Percentiles rank a stretch among this genome's conserved stretches.
Evolutionary conservation across 331 rosid species (phyloP).

Genomic region (Malus hybrid): DNA sequence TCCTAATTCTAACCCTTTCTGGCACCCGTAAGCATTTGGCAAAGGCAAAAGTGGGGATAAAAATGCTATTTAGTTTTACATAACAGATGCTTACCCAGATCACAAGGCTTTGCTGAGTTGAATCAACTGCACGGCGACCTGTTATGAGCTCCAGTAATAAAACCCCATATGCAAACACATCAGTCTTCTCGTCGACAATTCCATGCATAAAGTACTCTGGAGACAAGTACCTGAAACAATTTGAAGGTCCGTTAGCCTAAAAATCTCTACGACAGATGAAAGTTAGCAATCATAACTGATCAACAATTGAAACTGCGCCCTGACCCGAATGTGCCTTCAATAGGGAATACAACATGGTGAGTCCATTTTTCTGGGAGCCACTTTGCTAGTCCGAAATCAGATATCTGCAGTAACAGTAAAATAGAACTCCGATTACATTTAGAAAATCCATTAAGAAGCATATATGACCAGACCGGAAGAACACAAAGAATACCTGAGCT

Average conservation of each 20-base stretch:
- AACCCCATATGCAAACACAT: conserved; percentile 89
- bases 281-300: not conserved
- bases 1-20: not conserved
- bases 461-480: not conserved
- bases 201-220: conserved; percentile 99
- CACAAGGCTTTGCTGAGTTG: conserved; percentile 78
- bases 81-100: conserved; percentile 55
- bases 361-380: conserved; percentile 95
- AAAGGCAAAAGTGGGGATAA: not conserved
- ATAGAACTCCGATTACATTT: not conserved
- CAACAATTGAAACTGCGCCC: conserved; percentile 16
- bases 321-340: conserved; percentile 98
- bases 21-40: not conserved
- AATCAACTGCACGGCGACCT: conserved; percentile 91
- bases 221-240: conserved; percentile 64
- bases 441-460: not conserved
- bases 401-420: conserved; percentile 42
- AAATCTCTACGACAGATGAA: not conserved
- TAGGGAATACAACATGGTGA: conserved; percentile 89
- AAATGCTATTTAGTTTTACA: not conserved
- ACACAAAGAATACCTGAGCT: conserved; percentile 50
- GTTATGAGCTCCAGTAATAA: conserved; percentile 83
- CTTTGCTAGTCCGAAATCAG: conserved; percentile 94
- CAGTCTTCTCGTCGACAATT: conserved; percentile 83
- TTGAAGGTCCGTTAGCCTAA: conserved; percentile 6